These are phyloP conservation scores for Kodamaea fukazawae DNA, from an alignment of 805 yeast species.

Conservation along the genomic window DNA sequence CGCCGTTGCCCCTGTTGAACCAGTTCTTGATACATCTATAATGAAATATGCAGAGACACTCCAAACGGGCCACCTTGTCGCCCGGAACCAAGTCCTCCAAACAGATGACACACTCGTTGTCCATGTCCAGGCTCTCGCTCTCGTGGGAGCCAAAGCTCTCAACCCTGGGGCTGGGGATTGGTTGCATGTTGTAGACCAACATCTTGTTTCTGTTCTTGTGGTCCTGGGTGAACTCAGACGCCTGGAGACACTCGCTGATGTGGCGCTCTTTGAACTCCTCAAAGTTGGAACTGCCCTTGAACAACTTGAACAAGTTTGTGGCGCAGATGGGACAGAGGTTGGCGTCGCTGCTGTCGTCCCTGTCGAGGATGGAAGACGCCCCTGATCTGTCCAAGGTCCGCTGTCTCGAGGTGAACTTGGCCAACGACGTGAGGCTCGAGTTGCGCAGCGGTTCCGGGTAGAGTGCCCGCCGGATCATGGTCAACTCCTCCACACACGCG, in stretches of 20 bases:
- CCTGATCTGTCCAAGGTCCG: conserved; percentile 6
- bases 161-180: conserved; percentile 40
- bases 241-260: conserved; percentile 69
- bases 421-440: conserved; percentile 8
- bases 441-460: conserved; percentile 6
- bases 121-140: conserved; percentile 32
- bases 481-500: conserved; percentile 58
- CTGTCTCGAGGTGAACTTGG: conserved; percentile 5
- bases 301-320: conserved; percentile 24
- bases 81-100: conserved; percentile 85
- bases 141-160: conserved; percentile 27
- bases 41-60: conserved; percentile 93
- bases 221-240: conserved; percentile 57
- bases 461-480: conserved; percentile 22
- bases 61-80: conserved; percentile 86
- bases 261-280: conserved; percentile 57
- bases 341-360: conserved; percentile 29
- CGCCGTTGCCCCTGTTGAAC: conserved; percentile 85
- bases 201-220: conserved; percentile 65
- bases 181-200: conserved; percentile 70
- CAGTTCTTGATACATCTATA: conserved; percentile 87
- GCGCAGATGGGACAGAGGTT: conserved; percentile 44
- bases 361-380: conserved; percentile 9
- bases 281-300: conserved; percentile 22
- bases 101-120: conserved; percentile 88